Base-by-base conservation (phyloP, 1,139 yeast genomes). In the Wickerhamiella infanticola region DNA sequence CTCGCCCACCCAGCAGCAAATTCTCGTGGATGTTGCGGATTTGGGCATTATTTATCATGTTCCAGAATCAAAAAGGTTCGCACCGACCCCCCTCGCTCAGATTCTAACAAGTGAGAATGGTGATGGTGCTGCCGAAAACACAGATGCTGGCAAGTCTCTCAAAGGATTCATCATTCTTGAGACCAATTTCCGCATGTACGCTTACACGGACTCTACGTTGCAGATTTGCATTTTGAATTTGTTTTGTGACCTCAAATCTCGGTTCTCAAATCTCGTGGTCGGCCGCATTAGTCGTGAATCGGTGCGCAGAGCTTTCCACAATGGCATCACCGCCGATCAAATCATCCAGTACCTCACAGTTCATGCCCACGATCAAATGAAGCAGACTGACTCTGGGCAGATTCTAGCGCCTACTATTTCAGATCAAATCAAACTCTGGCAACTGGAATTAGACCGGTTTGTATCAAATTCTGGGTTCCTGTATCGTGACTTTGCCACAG, bases 381-480 rank as follows among this genome's bases (percentile, higher is more conserved):
- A 78, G 49, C 62, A 60, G 42, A 46, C 55, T 24, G 40, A 29
- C 9, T 43, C 44, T 4, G 51, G 50, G 24, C 63, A 64, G 3
- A 69, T 86, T 18, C 65, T 90, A 9, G 98, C 97, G 3, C 95
- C 97, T 0, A 93, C 95, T 0, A 95, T 90, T 6, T 86, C 85
- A 1, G 99, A 90, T 64, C 99, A 90, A 61, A 84, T 90, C 54
- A 80, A 79, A 58, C 69, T 90, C 47, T 90, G 99, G 99, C 98
- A 90, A 65, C 69, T 90, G 51, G 99, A 90, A 60, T 66, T 88
- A 67, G 98, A 90, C 61, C 74, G 99, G 64, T 83, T 90, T 51
- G 80, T 82, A 57, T 77, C 94, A 0, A 83, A 79, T 47, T 86
- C 81, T 38, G 99, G 99, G 0, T 88, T 81, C 52, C 64, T 90